Evolutionary conservation across 2,329 filamentous ascomycete species (phyloP), one percentile per base, ranked within the genome.

Genomic region (Truncatella angustata): DNA sequence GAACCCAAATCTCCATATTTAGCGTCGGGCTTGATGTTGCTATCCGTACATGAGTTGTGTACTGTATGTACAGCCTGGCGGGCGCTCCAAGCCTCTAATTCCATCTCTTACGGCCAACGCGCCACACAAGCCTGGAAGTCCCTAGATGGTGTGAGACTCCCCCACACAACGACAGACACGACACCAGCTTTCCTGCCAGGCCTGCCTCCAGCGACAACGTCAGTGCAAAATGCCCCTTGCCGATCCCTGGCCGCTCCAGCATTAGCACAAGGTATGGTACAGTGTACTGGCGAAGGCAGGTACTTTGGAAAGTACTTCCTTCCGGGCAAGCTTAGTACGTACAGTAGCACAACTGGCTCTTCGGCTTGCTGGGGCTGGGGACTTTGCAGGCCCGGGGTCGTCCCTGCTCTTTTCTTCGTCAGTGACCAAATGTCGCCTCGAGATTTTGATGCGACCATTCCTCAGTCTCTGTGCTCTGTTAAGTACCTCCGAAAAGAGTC

Each of bases 401-500:
- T 12, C n/a, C 14, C 48, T 37, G 34, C 18, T 52, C 53, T 24
- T 52, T 45, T 52, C 49, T 49, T 53, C 43, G 21, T 10, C 18
- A 50, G 36, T 20, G 21, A 43, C 26, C 16, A 44, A 35, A 30
- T n/a, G 44, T 16, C 26, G 39, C 49, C 21, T 35, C 28, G 35
- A 43, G 35, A 42, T 49, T 53, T 53, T 14, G 24, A 53, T 49
- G 44, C 49, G 49, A n/a, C 49, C 32, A 44, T 51, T 44, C 30
- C 40, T n/a, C n/a, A n/a, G n/a, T n/a, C n/a, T 44, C 16, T n/a
- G 21, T 51, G 49, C 39, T 21, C 49, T 44, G 49, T n/a, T n/a
- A n/a, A n/a, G n/a, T 45, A 45, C 43, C 32, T 16, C 47, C 47
- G 26, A 44, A 54, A 54, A 52, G 53, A 54, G 53, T 54, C 53